Evolutionary conservation across 208 protist genomes (phyloP).

Genomic region (Wallacemonas sp.): DNA sequence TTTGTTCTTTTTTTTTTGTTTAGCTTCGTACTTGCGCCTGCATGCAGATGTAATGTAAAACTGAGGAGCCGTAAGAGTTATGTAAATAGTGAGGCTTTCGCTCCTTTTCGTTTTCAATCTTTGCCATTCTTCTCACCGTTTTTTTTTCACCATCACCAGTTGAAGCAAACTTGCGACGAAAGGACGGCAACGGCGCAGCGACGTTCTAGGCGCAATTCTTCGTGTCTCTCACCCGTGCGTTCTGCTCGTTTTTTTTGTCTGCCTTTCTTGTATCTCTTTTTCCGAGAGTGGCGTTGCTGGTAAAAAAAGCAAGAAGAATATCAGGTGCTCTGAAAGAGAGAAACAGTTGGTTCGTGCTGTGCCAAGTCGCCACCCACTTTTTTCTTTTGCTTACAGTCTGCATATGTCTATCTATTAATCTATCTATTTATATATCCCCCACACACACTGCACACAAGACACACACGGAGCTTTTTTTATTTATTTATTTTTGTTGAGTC

Average conservation of each 20-base stretch:
- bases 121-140: slow-evolving; percentile 19
- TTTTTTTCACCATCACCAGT: slow-evolving; percentile 2
- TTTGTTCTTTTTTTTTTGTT: slow-evolving; percentile 16
- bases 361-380: too few relatives aligned
- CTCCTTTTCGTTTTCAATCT: slow-evolving; percentile 12
- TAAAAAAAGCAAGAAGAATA: not conserved
- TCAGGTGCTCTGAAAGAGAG: not conserved
- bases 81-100: slow-evolving; percentile 15
- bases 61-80: slow-evolving; percentile 6
- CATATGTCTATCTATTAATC: not conserved
- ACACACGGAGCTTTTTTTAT: too few relatives aligned
- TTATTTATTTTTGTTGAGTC: too few relatives aligned
- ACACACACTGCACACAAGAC: too few relatives aligned
- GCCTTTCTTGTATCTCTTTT: not conserved
- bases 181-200: too few relatives aligned
- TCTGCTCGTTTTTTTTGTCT: too few relatives aligned
- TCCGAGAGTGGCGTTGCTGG: not conserved
- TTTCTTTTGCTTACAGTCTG: not conserved
- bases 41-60: slow-evolving; percentile 16
- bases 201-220: too few relatives aligned
- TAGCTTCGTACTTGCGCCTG: slow-evolving; percentile 12
- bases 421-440: too few relatives aligned
- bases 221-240: too few relatives aligned
- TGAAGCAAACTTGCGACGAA: too few relatives aligned
- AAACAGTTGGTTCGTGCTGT: not conserved